Base-by-base conservation (phyloP, 169 alveolate genomes). In the Theileria luwenshuni region DNA sequence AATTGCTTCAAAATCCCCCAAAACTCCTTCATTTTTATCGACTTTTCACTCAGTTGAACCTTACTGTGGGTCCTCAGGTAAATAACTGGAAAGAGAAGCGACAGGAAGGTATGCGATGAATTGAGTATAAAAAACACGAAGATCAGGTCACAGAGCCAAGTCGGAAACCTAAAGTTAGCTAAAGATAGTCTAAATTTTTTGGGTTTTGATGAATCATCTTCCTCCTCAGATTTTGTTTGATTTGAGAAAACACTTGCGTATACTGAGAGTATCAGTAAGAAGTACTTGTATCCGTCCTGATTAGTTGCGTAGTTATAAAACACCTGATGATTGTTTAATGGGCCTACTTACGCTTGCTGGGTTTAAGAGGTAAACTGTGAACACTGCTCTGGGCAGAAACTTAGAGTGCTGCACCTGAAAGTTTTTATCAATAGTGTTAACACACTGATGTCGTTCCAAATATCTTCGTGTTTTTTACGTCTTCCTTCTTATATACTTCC, bases 11-110 rank as follows among this genome's bases (percentile, higher is more conserved):
- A 0, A 49, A 79, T 60, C 41, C 32, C 43, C n/a, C 30, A 30
- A 27, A 70, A 35, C 32, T 79, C 77, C 19, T 19, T 27, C 59
- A 47, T 28, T 7, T 42, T 62, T 19, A 71, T 61, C 25, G 83
- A 63, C 43, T 61, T 28, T 19, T 23, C 27, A 10, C 62, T 13
- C 49, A 51, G 27, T 6, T 42, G 43, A 23, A 79, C 51, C 19
- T 71, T 28, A 23, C 32, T 30, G 58, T 59, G 52, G 35, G 30
- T 72, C 47, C 69, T 63, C 30, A 72, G 30, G 54, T 56, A 38
- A 32, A 69, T 32, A n/a, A 79, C 27, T 38, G 83, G 76, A 2
- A 65, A 70, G 41, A 79, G 23, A 30, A 70, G 77, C 47, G 83
- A 49, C 33, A 47, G 43, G 76, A 72, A 68, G 61, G 52, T 70